Evolutionary conservation across 768 basidiomycete species (phyloP), one percentile per base, ranked within the genome.

Genomic region (Termitomyces bulborhizus): DNA sequence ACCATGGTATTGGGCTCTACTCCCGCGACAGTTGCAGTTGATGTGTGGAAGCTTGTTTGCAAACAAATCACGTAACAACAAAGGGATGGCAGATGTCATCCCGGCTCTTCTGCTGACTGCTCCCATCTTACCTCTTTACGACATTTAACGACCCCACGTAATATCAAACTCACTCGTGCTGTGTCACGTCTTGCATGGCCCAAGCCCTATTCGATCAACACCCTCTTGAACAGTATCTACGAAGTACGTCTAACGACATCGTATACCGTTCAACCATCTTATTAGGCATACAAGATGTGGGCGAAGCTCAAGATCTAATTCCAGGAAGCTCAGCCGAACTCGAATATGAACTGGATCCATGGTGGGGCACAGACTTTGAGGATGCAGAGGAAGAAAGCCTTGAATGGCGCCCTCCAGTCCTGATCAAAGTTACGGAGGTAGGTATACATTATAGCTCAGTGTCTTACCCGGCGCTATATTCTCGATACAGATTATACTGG

Each of bases 181-280:
- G 41, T 16, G 52, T 60, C 53, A 31, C 49, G 49, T 51, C 29
- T 46, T 39, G 46, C 36, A 90, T 90, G 88, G 88, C 88, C 36
- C 85, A 90, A 74, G 77, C 88, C 55, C 67, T 89, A 57, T 88
- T 88, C 69, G 84, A 88, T 60, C 82, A 88, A 58, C 86, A 89
- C 62, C 88, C 88, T 13, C 34, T 34, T 4, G 12, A 34, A 34
- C 34, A 34, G 34, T 34, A 34, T 34, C 12, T 34, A 34, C 34
- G 34, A 34, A 34, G 34, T 34, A 41, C 48, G 75, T 68, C 18
- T 51, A 46, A 18, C n/a, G 15, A 44, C 26, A 12, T 8, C 13
- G 11, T 18, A 11, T 29, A 3, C 3, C 34, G 12, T 34, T 34
- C 34, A 34, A 3, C 12, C 13, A 34, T 34, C 34, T 34, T 13